Evolutionary conservation across 1,139 yeast species (phyloP), one percentile per base, ranked within the genome.

Genomic region (Saccharomyces hybrid): DNA sequence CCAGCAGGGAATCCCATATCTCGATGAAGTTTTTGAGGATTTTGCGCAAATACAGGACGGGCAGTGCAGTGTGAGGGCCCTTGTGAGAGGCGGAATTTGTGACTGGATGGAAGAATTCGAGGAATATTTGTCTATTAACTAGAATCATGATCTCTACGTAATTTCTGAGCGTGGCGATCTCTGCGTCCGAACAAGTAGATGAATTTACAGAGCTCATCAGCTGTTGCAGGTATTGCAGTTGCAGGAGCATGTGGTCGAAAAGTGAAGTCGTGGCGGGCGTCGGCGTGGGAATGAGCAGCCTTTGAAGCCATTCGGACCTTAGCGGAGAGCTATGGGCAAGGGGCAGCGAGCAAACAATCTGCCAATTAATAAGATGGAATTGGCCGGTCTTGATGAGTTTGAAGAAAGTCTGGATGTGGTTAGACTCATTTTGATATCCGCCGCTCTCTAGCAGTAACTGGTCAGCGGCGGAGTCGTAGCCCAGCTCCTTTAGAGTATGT

Each of bases 401-500:
- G 23, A 78, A 71, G 54, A 81, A 73, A n/a, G 63, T 61, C 30
- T 71, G 71, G 14, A 80, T 68, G 46, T 69, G 68, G 51, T 75
- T 70, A n/a, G 82, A 75, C 55, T 77, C 75, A 8, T 73, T 63
- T 56, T 72, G 70, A 42, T 74, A 58, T 23, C 75, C 74, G 50
- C 72, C 70, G 58, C 73, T 71, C 60, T 74, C 77, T 6, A 63
- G 58, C 54, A 77, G 77, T 49, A 81, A 66, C 2, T 61, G 53
- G 9, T 65, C 58, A 0, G 80, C 77, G 1, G 79, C 65, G 9
- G 67, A 61, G 6, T 65, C 56, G 60, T 77, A 78, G 3, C 84
- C 84, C 55, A 80, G 58, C 56, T 80, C 84, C 44, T 69, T 66
- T 50, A 81, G 65, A 1, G 81, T 69, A 59, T 80, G 83, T 32